Percentiles rank a stretch among this genome's conserved stretches.
Conservation (phyloP, 805 yeast genomes). For the Cephaloascus albidus region DNA sequence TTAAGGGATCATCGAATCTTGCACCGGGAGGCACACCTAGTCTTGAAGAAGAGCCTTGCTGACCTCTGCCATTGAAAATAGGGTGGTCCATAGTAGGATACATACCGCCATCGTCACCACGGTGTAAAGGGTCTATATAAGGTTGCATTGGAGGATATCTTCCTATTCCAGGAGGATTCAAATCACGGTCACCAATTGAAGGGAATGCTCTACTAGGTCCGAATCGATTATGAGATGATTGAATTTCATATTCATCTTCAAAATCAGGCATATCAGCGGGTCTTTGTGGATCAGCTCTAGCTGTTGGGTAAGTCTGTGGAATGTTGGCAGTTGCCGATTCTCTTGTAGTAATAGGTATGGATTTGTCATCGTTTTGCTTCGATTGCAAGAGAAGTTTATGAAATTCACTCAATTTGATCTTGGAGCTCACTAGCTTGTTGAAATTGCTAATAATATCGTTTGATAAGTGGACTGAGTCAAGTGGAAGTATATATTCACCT, state of each 20-base stretch:
- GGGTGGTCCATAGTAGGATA: slow-evolving; percentile 44
- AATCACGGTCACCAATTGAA: slow-evolving; percentile 40
- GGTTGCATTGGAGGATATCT: slow-evolving; percentile 33
- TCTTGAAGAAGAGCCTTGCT: slow-evolving; percentile 15
- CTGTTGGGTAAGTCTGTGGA: background rate
- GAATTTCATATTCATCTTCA: slow-evolving; percentile 41
- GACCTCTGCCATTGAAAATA: slow-evolving; percentile 23
- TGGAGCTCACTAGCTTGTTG: background rate
- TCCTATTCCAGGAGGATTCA: slow-evolving; percentile 33
- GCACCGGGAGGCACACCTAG: slow-evolving; percentile 36
- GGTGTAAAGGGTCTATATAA: slow-evolving; percentile 27
- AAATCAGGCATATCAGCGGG: slow-evolving; percentile 40
- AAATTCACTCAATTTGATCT: background rate
- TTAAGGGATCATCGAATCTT: slow-evolving; percentile 41
- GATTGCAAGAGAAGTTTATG: background rate
- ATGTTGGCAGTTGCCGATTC: background rate
- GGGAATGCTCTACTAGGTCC: slow-evolving; percentile 8
- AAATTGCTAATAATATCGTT: background rate
- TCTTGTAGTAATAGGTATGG: background rate
- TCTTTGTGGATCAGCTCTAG: slow-evolving; percentile 2
- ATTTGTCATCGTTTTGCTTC: background rate
- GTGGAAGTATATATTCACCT: background rate
- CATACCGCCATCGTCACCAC: slow-evolving; percentile 38
- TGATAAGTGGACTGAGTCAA: background rate
- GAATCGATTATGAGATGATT: slow-evolving; percentile 3